Evolutionary conservation across 768 basidiomycete species (phyloP).

Genomic region (Trametes villosa): DNA sequence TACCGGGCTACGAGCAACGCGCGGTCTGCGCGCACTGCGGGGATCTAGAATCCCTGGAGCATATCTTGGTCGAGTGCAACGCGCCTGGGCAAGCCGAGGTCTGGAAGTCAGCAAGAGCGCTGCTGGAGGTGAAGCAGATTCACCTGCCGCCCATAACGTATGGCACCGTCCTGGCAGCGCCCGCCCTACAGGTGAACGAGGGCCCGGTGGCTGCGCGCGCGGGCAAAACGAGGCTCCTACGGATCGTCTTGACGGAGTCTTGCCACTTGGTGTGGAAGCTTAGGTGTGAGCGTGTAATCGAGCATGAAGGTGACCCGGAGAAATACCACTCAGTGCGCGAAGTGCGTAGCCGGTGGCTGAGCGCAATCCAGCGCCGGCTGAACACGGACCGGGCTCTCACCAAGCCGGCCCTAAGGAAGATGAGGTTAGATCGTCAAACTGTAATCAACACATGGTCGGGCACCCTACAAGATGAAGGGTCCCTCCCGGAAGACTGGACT

Average conservation of each 20-base stretch:
- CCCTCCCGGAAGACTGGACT: neutral
- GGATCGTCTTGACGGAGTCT: neutral
- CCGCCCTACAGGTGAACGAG: neutral
- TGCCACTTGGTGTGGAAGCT: neutral
- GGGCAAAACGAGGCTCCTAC: neutral
- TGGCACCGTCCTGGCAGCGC: neutral
- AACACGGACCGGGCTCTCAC: neutral
- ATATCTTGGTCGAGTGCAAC: constrained; percentile 8
- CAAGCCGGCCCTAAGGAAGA: neutral
- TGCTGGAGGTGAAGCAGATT: neutral
- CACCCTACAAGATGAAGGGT: neutral
- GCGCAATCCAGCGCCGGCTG: neutral
- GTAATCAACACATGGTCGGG: neutral
- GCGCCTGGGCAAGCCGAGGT: neutral
- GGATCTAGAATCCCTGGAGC: neutral
- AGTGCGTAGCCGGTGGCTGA: neutral
- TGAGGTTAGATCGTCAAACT: neutral
- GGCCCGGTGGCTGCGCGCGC: neutral
- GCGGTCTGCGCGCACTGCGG: neutral
- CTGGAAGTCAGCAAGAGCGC: neutral
- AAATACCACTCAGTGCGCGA: neutral
- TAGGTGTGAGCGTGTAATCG: neutral
- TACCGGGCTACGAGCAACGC: neutral
- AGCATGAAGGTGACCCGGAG: neutral
- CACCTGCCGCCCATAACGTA: neutral